Conservation (phyloP, 108 stramenopile species). For the Cyclotella sp. region DNA sequence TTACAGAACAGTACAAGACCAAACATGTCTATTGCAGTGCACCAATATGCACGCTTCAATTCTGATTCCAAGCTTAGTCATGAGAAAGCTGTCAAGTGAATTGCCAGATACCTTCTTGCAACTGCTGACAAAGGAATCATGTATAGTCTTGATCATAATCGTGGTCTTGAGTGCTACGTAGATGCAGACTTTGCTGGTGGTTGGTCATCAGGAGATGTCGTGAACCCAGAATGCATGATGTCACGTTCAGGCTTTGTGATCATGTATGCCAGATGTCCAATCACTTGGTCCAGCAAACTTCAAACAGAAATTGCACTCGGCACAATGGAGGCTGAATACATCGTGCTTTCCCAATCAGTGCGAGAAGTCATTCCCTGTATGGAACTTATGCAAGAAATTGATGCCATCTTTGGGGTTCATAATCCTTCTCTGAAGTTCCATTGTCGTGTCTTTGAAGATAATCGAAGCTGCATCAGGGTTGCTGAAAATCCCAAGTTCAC, state of each 20-base stretch:
- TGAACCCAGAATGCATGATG: constrained; percentile 22
- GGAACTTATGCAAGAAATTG: constrained; percentile 3
- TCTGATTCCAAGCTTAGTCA: constrained; percentile 45
- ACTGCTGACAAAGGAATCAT: constrained; percentile 56
- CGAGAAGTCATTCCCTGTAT: constrained; percentile 25
- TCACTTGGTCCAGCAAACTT: constrained; percentile 28
- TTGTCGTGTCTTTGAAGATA: constrained; percentile 52
- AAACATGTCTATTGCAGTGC: constrained; percentile 57
- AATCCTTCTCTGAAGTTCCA: constrained; percentile 1
- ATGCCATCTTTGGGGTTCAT: background rate
- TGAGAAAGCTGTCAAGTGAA: constrained; percentile 57
- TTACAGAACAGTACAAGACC: constrained; percentile 49
- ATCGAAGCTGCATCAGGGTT: constrained; percentile 18
- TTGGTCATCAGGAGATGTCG: constrained; percentile 33
- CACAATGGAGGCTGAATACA: constrained; percentile 46
- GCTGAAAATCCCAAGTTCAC: constrained; percentile 26
- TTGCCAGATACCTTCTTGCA: constrained; percentile 54
- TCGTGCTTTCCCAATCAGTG: constrained; percentile 23
- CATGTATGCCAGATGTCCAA: constrained; percentile 18
- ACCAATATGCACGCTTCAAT: constrained; percentile 54
- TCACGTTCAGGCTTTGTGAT: constrained; percentile 27
- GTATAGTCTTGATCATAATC: constrained; percentile 26
- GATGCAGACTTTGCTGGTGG: constrained; percentile 62
- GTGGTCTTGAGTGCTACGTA: constrained; percentile 51
- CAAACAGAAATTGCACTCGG: constrained; percentile 47